Base-by-base conservation (phyloP, 768 basidiomycete genomes). In the Naganishia randhawae region DNA sequence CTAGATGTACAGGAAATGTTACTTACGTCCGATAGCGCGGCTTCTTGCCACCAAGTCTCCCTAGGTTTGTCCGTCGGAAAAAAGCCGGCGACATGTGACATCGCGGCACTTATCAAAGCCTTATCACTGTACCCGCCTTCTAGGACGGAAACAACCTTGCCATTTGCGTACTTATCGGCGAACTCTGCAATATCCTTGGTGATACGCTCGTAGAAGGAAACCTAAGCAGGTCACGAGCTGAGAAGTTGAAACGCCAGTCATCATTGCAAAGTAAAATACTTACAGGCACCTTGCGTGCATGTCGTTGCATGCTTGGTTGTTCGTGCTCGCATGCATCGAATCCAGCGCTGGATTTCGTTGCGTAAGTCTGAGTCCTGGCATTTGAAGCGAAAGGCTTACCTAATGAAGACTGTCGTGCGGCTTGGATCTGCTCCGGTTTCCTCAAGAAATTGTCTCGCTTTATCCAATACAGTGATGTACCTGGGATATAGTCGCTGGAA, bases 281-380 rank as follows among this genome's bases (percentile, higher is more conserved):
- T 50, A 75, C 77, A 0, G 94, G 94, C 0, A 97, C 91, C 70
- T 88, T 89, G n/a, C 92, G 87, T 41, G 86, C 84, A 76, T 99
- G 94, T 17, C 95, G 83, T 29, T 91, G 92, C 95, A 99, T 99
- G 3, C 86, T 88, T 14, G 85, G 82, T 70, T 88, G 87, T 75
- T 99, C 95, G 74, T 96, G 92, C 75, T 93, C 89, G 62, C 88
- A 91, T 0, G 94, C 94, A 72, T 99, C 95, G 81, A 97, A 92
- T 0, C 95, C 95, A 70, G 90, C 91, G 72, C 92, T 94, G 71
- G 10, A 32, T 39, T 4, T 2, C 33, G 29, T 14, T 17, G 39
- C 6, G 11, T 42, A 19, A 13, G 50, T 19, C 3, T 33, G 14
- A 33, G 3, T n/a, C 1, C 13, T 5, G 1, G 16, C 4, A 11